Base-by-base conservation (phyloP, 305 asterid species). In the Fraxinus dipetala region DNA sequence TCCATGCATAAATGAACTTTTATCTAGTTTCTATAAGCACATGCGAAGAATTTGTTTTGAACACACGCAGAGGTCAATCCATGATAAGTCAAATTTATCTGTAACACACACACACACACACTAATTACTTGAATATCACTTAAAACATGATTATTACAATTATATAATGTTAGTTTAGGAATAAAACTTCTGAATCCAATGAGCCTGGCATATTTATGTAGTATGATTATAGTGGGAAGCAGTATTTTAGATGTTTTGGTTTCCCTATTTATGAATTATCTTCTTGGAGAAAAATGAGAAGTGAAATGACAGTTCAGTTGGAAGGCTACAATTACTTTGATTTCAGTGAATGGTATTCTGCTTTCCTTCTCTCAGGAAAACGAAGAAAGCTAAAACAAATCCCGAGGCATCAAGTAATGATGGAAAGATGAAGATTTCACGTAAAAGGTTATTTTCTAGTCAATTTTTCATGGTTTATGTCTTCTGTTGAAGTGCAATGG, bases 341-440 rank as follows among this genome's bases (percentile, higher is more conserved):
- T 18, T 76, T 70, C 59, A 72, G 76, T 7, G 43, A 59, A 72
- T 84, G 70, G 75, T 67, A 35, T 18, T 83, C 45, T 77, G 76
- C 76, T 79, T 82, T 88, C 51, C 80, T 77, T 87, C 40, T 61
- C 67, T 67, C 91, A 95, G 99, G 89, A 90, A 76, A 76, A 89
- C 82, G 2, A 72, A 88, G 91, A 92, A 87, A 88, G 88, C 87
- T 75, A 87, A 79, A 78, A 67, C 76, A 48, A 87, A 56, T 83
- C 72, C 89, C 67, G 95, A 85, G 85, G 70, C 88, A 74, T 87
- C 90, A 76, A 89, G 80, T 78, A 91, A 89, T 89, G 92, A 81
- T 18, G 89, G 83, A 14, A 90, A 84, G 88, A 80, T 86, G 80
- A 91, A 91, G 40, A 82, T 65, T 87, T 89, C 92, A 51, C 83